Evolutionary conservation across 179 eudicot species (phyloP).

Genomic region (Amaranthus tricolor): DNA sequence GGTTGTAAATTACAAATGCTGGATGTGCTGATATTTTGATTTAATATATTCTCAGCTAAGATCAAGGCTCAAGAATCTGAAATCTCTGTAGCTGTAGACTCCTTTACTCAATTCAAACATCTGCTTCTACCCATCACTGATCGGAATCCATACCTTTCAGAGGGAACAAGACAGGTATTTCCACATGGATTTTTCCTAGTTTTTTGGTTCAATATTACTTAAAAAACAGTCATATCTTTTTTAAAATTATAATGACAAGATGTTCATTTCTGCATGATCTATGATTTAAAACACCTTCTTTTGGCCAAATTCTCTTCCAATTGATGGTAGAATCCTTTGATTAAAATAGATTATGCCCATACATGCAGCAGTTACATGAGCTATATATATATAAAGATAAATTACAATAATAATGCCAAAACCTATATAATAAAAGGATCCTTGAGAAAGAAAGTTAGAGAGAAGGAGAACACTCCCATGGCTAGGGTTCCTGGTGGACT

Average conservation of each 20-base stretch:
- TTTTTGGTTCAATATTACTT: background rate
- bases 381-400: background rate
- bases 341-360: background rate
- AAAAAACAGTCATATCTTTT: background rate
- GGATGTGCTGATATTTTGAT: background rate
- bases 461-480: no score
- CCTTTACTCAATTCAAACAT: constrained; percentile 82
- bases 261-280: background rate
- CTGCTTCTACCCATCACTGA: constrained; percentile 89
- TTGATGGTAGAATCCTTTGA: background rate
- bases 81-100: constrained; percentile 51
- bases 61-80: constrained; percentile 64
- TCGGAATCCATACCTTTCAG: constrained; percentile 84
- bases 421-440: no score
- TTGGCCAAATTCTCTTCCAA: background rate
- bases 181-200: background rate
- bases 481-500: no score
- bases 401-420: no score
- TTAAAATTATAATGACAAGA: background rate
- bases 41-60: constrained; percentile 41
- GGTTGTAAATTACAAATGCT: background rate
- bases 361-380: background rate
- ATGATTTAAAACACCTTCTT: background rate
- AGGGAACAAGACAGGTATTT: constrained; percentile 92
- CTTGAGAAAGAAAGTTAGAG: no score